Conservation (phyloP, 78 protist genomes). For the Dictyostelium brefeldianum region DNA sequence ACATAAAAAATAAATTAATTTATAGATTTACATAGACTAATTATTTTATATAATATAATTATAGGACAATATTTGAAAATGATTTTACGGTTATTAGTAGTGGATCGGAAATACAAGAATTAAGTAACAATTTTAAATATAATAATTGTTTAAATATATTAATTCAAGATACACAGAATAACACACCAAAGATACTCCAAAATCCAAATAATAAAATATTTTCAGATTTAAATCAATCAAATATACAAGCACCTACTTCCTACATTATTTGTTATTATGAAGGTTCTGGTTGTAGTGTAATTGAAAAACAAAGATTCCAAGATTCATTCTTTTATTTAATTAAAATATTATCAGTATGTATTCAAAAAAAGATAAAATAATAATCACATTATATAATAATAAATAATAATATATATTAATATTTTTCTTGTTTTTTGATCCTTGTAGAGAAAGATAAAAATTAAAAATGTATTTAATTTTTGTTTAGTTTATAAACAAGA, state of each 20-base stretch:
- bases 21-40: too few relatives aligned
- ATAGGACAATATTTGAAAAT: constrained; percentile 49
- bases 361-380: neutral
- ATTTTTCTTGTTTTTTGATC: neutral
- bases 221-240: neutral
- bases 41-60: neutral
- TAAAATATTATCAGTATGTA: constrained; percentile 5
- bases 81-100: neutral
- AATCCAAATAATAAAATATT: neutral
- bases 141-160: neutral
- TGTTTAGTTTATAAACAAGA: constrained; percentile 2
- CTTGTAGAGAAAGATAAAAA: constrained; percentile 2
- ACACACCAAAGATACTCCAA: neutral
- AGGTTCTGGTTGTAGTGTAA: neutral
- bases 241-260: neutral
- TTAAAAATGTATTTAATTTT: constrained; percentile 36
- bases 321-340: neutral
- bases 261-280: neutral
- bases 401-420: too few relatives aligned
- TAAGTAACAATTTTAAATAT: neutral
- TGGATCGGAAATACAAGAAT: neutral
- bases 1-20: too few relatives aligned
- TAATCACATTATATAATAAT: too few relatives aligned
- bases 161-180: neutral
- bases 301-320: neutral